These are phyloP conservation scores for Peniophora sp. DNA, from an alignment of 1,284 basidiomycete species.

Conservation along the genomic window DNA sequence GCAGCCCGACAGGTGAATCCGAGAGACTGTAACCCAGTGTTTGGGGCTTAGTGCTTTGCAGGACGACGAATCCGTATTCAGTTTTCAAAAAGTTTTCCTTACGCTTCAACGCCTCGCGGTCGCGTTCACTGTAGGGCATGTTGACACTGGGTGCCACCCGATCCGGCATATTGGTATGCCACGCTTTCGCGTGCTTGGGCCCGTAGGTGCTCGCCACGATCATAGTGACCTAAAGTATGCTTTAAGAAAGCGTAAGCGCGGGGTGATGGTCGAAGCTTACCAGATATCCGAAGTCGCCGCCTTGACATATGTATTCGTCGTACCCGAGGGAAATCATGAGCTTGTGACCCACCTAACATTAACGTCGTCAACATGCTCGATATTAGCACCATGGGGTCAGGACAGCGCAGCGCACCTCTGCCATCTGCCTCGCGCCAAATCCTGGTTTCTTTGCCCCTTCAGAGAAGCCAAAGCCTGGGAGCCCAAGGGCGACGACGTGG, in stretches of 20 bases:
- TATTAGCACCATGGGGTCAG: background rate
- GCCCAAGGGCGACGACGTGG: slow-evolving; percentile 36
- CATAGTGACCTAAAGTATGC: background rate
- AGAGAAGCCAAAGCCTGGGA: slow-evolving; percentile 34
- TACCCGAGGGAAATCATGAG: slow-evolving; percentile 40
- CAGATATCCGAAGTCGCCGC: slow-evolving; percentile 35
- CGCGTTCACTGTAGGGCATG: slow-evolving; percentile 16
- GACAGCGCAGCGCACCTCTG: slow-evolving; percentile 13
- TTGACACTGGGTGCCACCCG: slow-evolving; percentile 10
- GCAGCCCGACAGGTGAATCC: slow-evolving; percentile 50
- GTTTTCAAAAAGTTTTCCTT: slow-evolving; percentile 12
- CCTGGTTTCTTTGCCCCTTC: slow-evolving; percentile 23
- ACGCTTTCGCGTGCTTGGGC: slow-evolving; percentile 24
- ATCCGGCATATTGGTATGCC: slow-evolving; percentile 27
- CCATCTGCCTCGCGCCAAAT: slow-evolving; percentile 24
- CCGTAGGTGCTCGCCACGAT: slow-evolving; percentile 21
- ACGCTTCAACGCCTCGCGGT: slow-evolving; percentile 15
- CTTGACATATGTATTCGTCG: slow-evolving; percentile 38
- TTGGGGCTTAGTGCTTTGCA: slow-evolving; percentile 28
- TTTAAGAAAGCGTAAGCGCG: slow-evolving; percentile 17
- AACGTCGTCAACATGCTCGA: background rate
- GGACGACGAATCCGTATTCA: slow-evolving; percentile 21
- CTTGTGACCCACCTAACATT: slow-evolving; percentile 29
- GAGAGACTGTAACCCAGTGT: slow-evolving; percentile 37
- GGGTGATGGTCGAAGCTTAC: slow-evolving; percentile 6